Evolutionary conservation across 2,329 filamentous ascomycete genomes (phyloP), one percentile per base, ranked within the genome.

Genomic region (Ophiostoma australiae): DNA sequence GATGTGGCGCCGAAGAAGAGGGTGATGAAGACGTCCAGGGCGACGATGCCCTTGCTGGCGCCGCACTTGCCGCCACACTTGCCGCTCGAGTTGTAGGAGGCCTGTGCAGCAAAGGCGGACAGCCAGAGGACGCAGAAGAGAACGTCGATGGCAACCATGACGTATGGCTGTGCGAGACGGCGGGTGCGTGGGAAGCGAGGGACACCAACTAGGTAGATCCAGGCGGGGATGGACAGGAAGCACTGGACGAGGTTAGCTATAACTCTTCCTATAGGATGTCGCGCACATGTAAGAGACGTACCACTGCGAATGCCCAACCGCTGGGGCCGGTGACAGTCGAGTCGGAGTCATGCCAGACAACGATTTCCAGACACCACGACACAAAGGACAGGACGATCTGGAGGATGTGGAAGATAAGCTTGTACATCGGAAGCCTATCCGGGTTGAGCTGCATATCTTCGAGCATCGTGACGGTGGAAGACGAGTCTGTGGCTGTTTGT

Each of bases 31-130:
- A 91, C 86, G 27, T 85, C 87, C 31, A 90, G 76, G 33, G 82
- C 89, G 33, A 90, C 88, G 73, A 89, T 83, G 70, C 82, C 87
- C 77, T 89, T 89, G 81, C 87, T 89, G 67, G 86, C 78, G n/a
- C 80, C 78, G 77, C 89, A 91, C 52, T 80, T 86, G 41, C 80
- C 78, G 2, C 85, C 85, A 75, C 88, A 90, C 37, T 82, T 79
- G 72, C 82, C 82, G 31, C 82, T 81, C 3, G 83, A 82, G 79
- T 90, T 90, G 80, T 87, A 90, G 10, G 86, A 83, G 2, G 89
- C 88, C 76, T 90, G 87, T 23, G 86, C 84, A 39, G 89, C 85
- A 77, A 90, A 91, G 23, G 85, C 89, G 2, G 88, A 89, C 63
- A 91, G 81, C 88, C 89, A 91, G 73, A 90, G 79, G 74, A 91